These are phyloP conservation scores for Boletus sp. DNA, from an alignment of 768 basidiomycete species.

Conservation along the genomic window DNA sequence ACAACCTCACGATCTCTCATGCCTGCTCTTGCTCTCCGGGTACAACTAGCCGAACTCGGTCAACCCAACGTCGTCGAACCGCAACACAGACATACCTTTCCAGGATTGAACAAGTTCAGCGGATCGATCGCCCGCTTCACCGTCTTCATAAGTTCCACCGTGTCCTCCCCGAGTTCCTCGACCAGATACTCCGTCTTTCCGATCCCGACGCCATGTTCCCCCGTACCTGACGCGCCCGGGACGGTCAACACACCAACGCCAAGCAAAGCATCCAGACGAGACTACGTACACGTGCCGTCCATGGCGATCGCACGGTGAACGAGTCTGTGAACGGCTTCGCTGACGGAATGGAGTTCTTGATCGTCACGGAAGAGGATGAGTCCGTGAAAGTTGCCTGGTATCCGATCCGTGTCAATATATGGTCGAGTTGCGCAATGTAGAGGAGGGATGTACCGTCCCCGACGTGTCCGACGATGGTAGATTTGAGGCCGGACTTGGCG, in stretches of 20 bases:
- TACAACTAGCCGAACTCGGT: slow-evolving; percentile 15
- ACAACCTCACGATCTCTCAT: neutral
- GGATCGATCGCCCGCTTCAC: slow-evolving; percentile 83
- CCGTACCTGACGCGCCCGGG: slow-evolving; percentile 51
- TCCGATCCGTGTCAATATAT: neutral
- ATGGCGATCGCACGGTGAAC: slow-evolving; percentile 68
- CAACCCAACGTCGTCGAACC: neutral
- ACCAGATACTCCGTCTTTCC: slow-evolving; percentile 83
- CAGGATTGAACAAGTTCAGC: slow-evolving; percentile 80
- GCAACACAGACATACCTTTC: slow-evolving; percentile 47
- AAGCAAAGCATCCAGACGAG: neutral
- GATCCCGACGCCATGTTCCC: slow-evolving; percentile 86
- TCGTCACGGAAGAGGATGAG: slow-evolving; percentile 60
- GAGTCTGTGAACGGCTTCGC: slow-evolving; percentile 65
- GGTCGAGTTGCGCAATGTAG: neutral
- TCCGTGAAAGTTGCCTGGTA: slow-evolving; percentile 44
- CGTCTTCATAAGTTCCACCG: slow-evolving; percentile 82
- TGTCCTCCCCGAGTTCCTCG: slow-evolving; percentile 81
- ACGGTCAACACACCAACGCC: neutral
- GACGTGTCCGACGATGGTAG: slow-evolving; percentile 81
- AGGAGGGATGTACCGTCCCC: slow-evolving; percentile 61
- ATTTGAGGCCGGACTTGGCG: slow-evolving; percentile 48
- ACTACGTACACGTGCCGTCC: slow-evolving; percentile 70
- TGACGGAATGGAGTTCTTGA: slow-evolving; percentile 52
- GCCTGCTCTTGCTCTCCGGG: slow-evolving; percentile 8